Base-by-base conservation (phyloP, 345 rosid genomes). In the Aurinia saxatilis region DNA sequence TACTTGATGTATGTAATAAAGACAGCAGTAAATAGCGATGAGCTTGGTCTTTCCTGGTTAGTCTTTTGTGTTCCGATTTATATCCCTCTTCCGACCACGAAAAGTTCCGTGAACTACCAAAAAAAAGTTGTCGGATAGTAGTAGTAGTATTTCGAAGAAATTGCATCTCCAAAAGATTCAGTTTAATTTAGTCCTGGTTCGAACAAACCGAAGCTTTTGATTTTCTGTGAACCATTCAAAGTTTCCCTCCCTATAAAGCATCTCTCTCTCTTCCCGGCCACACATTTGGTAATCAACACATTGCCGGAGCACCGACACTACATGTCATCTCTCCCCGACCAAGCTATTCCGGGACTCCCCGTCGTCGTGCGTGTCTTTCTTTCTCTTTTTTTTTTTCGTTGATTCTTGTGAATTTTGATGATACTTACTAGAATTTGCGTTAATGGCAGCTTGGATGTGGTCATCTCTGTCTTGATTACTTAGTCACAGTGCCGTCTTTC, bases 401-500 rank as follows among this genome's bases (percentile, higher is more conserved):
- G 18, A 12, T 11, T 35, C 18, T 45, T 4, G 9, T 56, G 31
- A 25, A 13, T 21, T 30, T 2, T 17, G 14, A 12, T 19, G 34
- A 47, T 38, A 14, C 50, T 48, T 11, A 61, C 18, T 46, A 49
- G 37, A 5, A 21, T 63, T 50, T 5, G 8, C 30, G 21, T 17
- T 9, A 55, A 47, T 57, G 5, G 57, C 81, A 91, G 95, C 76
- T 91, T 40, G 96, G 90, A 2, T 80, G 85, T 59, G 95, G 96
- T 65, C 78, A 71, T 35, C 81, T 75, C 5, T 57, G 66, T 33
- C 58, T 88, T 38, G 98, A 86, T 78, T 84, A 82, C 75, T 78
- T 88, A 80, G 98, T 90, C 8, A 67, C 87, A 0, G 95, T 91
- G 16, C 77, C 85, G 41, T 72, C 87, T 70, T 91, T 73, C 60